Evolutionary conservation across 2,329 filamentous ascomycete genomes (phyloP).

Genomic region (Exophiala alcalophila): DNA sequence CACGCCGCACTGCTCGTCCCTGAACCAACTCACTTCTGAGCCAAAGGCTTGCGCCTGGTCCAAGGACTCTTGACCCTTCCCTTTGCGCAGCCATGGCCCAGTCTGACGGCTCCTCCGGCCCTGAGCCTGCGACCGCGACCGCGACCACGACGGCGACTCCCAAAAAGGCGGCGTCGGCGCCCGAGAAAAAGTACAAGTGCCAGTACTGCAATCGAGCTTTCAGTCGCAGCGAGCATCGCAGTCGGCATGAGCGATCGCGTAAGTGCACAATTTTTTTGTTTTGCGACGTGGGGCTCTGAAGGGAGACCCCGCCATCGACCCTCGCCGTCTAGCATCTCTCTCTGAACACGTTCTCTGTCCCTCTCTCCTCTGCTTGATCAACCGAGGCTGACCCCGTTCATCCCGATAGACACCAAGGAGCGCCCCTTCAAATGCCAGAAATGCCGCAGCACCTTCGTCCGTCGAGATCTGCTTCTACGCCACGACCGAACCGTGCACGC

Average conservation of each 20-base stretch:
- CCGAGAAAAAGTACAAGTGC: slow-evolving; percentile 99
- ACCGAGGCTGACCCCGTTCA: too few relatives aligned
- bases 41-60: slow-evolving; percentile 31
- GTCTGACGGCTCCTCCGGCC: slow-evolving; percentile 29
- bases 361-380: too few relatives aligned
- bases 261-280: slow-evolving; percentile 48
- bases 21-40: slow-evolving; percentile 30
- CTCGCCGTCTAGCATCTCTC: slow-evolving; percentile 6
- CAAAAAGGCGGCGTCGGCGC: slow-evolving; percentile 72
- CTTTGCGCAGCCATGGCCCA: slow-evolving; percentile 23
- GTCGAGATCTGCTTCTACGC: slow-evolving; percentile 89
- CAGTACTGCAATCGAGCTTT: slow-evolving; percentile 98
- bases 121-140: slow-evolving; percentile 43
- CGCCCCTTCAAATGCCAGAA: slow-evolving; percentile 98
- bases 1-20: slow-evolving; percentile 20
- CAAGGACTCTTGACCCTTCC: slow-evolving; percentile 27
- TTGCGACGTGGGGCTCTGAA: slow-evolving; percentile 28
- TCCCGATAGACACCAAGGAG: slow-evolving; percentile 83
- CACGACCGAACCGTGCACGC: slow-evolving; percentile 98
- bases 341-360: too few relatives aligned
- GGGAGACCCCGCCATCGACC: slow-evolving; percentile 24
- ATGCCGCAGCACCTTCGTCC: slow-evolving; percentile 96
- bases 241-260: slow-evolving; percentile 96
- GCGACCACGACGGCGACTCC: slow-evolving; percentile 56
- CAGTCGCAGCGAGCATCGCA: slow-evolving; percentile 94